Percentiles rank a stretch among this genome's conserved stretches.
phyloP scores from a whole-genome alignment of 148 eudicot genomes.

The Persicaria tinctoria region DNA sequence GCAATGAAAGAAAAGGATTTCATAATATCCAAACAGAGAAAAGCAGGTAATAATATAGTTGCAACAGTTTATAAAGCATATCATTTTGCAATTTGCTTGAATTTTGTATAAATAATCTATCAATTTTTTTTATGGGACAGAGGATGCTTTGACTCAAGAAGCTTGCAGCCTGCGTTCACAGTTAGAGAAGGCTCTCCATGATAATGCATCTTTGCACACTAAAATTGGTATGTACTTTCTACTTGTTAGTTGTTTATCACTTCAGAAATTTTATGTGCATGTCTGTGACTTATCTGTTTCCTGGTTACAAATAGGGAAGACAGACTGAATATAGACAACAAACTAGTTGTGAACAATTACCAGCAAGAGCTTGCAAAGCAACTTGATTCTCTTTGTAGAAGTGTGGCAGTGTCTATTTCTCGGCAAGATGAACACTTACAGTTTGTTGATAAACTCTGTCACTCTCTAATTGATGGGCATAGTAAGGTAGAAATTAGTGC shows the following conservation, averaged over 20 bases:
- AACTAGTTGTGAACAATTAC: slow-evolving; percentile 54
- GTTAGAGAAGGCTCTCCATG: slow-evolving; percentile 72
- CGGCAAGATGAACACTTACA: slow-evolving; percentile 69
- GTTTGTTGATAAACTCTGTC: slow-evolving; percentile 57
- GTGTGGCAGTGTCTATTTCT: slow-evolving; percentile 50
- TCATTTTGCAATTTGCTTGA: neutral
- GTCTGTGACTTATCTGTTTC: too few relatives aligned
- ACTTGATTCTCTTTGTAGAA: slow-evolving; percentile 50
- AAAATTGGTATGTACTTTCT: slow-evolving; percentile 63
- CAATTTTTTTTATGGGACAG: slow-evolving; percentile 26
- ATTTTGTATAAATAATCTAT: neutral
- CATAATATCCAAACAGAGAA: slow-evolving; percentile 42
- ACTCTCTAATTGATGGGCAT: slow-evolving; percentile 55
- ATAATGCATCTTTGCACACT: slow-evolving; percentile 49
- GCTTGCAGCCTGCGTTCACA: slow-evolving; percentile 69
- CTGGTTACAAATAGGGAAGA: slow-evolving; percentile 63
- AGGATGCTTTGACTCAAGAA: slow-evolving; percentile 72
- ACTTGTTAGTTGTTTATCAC: too few relatives aligned
- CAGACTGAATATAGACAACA: slow-evolving; percentile 65
- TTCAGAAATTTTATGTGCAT: too few relatives aligned
- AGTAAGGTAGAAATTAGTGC: slow-evolving; percentile 40
- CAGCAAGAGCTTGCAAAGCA: slow-evolving; percentile 56
- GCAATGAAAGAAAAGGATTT: slow-evolving; percentile 44
- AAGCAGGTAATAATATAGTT: slow-evolving; percentile 32
- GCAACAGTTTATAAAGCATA: neutral